Conservation (phyloP, 1,139 yeast species). For the Nakaseomyces kungkrabaensis region DNA sequence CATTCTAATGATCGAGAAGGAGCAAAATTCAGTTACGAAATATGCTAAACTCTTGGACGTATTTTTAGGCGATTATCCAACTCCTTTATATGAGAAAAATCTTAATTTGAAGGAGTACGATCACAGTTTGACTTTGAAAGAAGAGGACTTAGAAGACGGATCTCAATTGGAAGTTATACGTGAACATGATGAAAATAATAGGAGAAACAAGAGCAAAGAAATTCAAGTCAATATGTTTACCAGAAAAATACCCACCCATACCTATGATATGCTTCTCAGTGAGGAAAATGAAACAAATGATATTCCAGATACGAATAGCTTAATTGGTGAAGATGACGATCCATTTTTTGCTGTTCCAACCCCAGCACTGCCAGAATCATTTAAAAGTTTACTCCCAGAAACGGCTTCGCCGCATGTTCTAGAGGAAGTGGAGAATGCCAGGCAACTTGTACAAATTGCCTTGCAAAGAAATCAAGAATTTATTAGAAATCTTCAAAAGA, state of each 20-base stretch:
- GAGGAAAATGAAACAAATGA: conserved; percentile 4
- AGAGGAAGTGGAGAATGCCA: conserved; percentile 51
- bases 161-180: conserved; percentile 7
- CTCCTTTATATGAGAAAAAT: conserved; percentile 50
- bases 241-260: conserved; percentile 1
- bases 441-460: conserved; percentile 60
- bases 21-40: conserved; percentile 64
- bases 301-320: conserved; percentile 8
- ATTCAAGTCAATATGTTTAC: conserved; percentile 1
- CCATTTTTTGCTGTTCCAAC: conserved; percentile 58
- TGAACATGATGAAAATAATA: background rate
- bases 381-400: conserved; percentile 26
- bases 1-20: conserved; percentile 67
- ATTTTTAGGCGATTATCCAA: conserved; percentile 80
- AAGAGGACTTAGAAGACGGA: conserved; percentile 16
- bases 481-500: conserved; percentile 60
- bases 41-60: conserved; percentile 64
- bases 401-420: conserved; percentile 36
- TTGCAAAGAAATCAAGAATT: conserved; percentile 87
- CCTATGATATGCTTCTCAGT: background rate
- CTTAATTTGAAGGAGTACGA: conserved; percentile 62
- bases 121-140: conserved; percentile 38
- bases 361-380: conserved; percentile 10
- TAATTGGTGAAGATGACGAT: conserved; percentile 34
- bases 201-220: background rate